Evolutionary conservation across 2,329 filamentous ascomycete genomes (phyloP).

Genomic region (Fusarium liriodendri): DNA sequence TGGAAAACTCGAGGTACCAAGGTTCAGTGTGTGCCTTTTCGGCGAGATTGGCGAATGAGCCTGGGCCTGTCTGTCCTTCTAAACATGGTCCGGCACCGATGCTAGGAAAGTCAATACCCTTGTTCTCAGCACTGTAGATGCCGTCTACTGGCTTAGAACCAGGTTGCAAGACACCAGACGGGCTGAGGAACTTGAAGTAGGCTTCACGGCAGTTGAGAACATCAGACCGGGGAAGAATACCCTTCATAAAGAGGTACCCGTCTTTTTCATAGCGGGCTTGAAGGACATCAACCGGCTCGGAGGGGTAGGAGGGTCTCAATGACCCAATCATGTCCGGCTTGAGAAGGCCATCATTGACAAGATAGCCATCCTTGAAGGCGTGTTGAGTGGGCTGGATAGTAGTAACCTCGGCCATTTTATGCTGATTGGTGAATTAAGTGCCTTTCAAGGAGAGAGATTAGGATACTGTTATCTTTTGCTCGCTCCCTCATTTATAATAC

Average conservation of each 20-base stretch:
- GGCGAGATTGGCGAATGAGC: constrained; percentile 17
- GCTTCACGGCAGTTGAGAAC: constrained; percentile 16
- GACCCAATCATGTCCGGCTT: constrained; percentile 1
- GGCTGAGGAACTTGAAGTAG: constrained; percentile 21
- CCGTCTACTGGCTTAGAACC: constrained; percentile 14
- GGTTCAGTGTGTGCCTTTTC: constrained; percentile 21
- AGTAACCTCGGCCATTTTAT: background rate
- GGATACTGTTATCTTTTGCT: background rate
- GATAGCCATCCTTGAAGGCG: background rate
- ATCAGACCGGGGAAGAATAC: constrained; percentile 7
- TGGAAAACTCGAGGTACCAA: constrained; percentile 20
- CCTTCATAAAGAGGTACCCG: constrained; percentile 21
- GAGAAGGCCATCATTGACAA: constrained; percentile 12
- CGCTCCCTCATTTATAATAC: background rate
- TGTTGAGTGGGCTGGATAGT: background rate
- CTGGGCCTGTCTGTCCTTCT: constrained; percentile 1
- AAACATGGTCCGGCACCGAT: constrained; percentile 9
- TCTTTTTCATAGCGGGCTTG: constrained; percentile 4
- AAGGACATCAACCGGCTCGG: background rate
- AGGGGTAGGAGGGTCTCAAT: constrained; percentile 4
- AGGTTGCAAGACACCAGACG: constrained; percentile 3
- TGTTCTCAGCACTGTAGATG: constrained; percentile 12
- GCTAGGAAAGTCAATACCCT: constrained; percentile 14
- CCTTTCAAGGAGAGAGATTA: background rate
- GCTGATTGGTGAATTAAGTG: background rate